phyloP scores from a whole-genome alignment of 1,139 yeast genomes.

The Starmera stellimalicola region DNA sequence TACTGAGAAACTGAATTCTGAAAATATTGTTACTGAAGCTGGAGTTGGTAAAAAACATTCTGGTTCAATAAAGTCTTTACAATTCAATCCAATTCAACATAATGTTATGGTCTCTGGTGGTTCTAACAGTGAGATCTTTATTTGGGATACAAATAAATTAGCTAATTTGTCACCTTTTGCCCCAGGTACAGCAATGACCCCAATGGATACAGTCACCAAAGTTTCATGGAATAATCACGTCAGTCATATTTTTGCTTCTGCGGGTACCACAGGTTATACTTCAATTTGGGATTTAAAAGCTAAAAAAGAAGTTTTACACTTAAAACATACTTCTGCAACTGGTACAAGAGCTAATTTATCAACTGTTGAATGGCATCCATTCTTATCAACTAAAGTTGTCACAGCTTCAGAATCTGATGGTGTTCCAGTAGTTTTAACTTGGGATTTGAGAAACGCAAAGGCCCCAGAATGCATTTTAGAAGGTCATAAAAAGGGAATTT shows the following conservation, averaged over 20 bases:
- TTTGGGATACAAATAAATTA: slow-evolving; percentile 76
- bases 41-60: slow-evolving; percentile 54
- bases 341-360: slow-evolving; percentile 48
- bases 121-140: slow-evolving; percentile 70
- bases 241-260: slow-evolving; percentile 83
- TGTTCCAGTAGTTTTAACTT: slow-evolving; percentile 72
- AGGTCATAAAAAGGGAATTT: slow-evolving; percentile 84
- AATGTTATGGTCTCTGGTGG: slow-evolving; percentile 85
- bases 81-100: slow-evolving; percentile 67
- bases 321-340: slow-evolving; percentile 47
- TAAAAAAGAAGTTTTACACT: slow-evolving; percentile 79
- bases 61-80: slow-evolving; percentile 63
- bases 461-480: slow-evolving; percentile 70
- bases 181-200: slow-evolving; percentile 76
- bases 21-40: slow-evolving; percentile 27
- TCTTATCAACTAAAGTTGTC: slow-evolving; percentile 70
- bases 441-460: slow-evolving; percentile 92
- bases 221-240: slow-evolving; percentile 87
- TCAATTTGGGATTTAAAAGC: slow-evolving; percentile 92
- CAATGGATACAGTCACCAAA: slow-evolving; percentile 72
- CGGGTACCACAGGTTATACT: slow-evolving; percentile 72
- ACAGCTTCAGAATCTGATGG: slow-evolving; percentile 82
- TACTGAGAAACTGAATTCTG: slow-evolving; percentile 34
- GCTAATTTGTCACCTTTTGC: slow-evolving; percentile 42
- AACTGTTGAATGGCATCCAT: slow-evolving; percentile 83